phyloP scores from a whole-genome alignment of 2,329 filamentous ascomycete genomes.

The Paecilomyces fulvus region DNA sequence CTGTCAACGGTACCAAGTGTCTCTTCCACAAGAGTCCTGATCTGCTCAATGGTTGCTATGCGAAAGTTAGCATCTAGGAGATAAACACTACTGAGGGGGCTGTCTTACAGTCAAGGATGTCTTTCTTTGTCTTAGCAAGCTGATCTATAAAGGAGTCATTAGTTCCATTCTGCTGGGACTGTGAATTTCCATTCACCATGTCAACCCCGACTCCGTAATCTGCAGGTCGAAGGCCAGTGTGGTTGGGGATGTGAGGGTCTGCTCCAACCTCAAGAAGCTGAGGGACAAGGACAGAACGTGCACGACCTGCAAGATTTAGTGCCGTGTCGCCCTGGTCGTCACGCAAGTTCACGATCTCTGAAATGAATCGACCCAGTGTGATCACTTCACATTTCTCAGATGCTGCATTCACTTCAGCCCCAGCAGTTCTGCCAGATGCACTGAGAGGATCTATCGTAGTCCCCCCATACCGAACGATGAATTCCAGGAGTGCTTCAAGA shows the following conservation, averaged over 20 bases:
- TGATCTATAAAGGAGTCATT: slow-evolving; percentile 36
- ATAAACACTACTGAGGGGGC: not conserved
- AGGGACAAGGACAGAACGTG: slow-evolving; percentile 95
- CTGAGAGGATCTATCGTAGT: slow-evolving; percentile 42
- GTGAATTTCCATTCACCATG: slow-evolving; percentile 41
- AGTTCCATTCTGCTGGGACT: slow-evolving; percentile 36
- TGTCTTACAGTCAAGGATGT: slow-evolving; percentile 35
- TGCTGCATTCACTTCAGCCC: slow-evolving; percentile 14
- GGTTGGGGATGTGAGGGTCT: slow-evolving; percentile 83
- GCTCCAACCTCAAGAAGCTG: slow-evolving; percentile 92
- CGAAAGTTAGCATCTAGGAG: slow-evolving; percentile 24
- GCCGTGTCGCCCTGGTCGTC: slow-evolving; percentile 94
- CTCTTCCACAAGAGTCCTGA: slow-evolving; percentile 62
- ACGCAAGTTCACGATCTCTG: slow-evolving; percentile 90
- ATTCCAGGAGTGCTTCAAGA: slow-evolving; percentile 86
- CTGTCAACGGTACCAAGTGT: slow-evolving; percentile 70
- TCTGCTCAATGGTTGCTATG: slow-evolving; percentile 31
- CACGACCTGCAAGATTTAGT: slow-evolving; percentile 83
- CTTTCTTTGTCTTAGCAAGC: slow-evolving; percentile 37
- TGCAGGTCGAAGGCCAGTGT: slow-evolving; percentile 77
- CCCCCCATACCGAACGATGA: slow-evolving; percentile 79
- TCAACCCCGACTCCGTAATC: slow-evolving; percentile 88
- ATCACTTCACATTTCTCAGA: slow-evolving; percentile 53
- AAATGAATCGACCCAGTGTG: slow-evolving; percentile 86
- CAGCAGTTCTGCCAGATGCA: slow-evolving; percentile 28